A percentile compares a stretch with the other conserved stretches of the same genome.
These are phyloP conservation scores for Protea cynaroides DNA, from an alignment of 164 flowering plant genomes.

Conservation along the genomic window DNA sequence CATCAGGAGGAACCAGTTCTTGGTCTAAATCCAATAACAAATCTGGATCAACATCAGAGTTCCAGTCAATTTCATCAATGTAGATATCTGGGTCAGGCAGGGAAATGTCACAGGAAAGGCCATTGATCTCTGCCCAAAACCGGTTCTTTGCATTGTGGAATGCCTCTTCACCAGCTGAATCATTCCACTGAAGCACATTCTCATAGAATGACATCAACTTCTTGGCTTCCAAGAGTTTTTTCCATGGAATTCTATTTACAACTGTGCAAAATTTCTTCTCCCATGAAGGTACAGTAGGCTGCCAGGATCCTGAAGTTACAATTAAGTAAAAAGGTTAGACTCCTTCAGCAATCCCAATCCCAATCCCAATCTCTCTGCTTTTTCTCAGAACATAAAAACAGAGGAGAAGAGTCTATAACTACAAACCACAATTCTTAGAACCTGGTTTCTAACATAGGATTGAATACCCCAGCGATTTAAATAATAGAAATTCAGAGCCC, in stretches of 20 bases:
- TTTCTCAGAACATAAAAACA: not conserved
- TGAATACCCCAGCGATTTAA: not conserved
- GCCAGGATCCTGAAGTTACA: slow-evolving; percentile 27
- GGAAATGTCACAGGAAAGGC: slow-evolving; percentile 30
- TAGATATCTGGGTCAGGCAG: slow-evolving; percentile 55
- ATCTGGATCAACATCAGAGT: slow-evolving; percentile 36
- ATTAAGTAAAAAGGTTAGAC: not conserved
- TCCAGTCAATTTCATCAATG: slow-evolving; percentile 59
- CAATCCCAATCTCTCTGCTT: too few species aligned
- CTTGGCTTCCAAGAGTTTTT: slow-evolving; percentile 42
- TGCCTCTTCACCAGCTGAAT: slow-evolving; percentile 70
- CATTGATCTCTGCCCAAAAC: slow-evolving; percentile 51
- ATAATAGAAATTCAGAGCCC: not conserved
- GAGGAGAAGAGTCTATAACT: not conserved
- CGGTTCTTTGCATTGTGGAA: slow-evolving; percentile 52
- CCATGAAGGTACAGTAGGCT: slow-evolving; percentile 58
- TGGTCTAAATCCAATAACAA: slow-evolving; percentile 38
- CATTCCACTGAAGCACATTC: slow-evolving; percentile 57
- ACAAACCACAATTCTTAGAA: not conserved
- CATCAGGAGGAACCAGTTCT: slow-evolving; percentile 22
- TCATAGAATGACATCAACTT: slow-evolving; percentile 24
- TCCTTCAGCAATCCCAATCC: not conserved
- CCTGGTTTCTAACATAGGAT: not conserved
- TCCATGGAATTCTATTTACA: slow-evolving; percentile 58
- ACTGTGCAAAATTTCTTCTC: slow-evolving; percentile 55